Conservation (phyloP, 306 rosid genomes). For the Luffa acutangula region DNA sequence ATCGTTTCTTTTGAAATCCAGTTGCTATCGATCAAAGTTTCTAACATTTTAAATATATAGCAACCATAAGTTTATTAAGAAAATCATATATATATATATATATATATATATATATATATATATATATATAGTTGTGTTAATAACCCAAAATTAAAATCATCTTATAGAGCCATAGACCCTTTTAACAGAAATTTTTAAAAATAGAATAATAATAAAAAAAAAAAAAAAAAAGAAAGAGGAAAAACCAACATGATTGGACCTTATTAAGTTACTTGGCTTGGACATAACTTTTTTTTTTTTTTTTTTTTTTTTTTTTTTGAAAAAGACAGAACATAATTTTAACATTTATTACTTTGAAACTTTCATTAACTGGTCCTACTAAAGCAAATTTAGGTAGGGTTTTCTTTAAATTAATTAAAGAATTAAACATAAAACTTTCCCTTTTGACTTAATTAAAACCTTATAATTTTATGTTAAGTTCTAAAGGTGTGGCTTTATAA, state of each 20-base stretch:
- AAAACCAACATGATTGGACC: not conserved
- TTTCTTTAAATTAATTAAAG: not conserved
- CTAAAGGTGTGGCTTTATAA: not conserved
- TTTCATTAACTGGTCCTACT: not conserved
- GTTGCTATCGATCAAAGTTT: too few species aligned
- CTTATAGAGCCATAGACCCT: too few species aligned
- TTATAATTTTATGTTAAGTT: not conserved
- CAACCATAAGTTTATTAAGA: too few species aligned
- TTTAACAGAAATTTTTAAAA: too few species aligned
- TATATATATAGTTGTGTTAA: not conserved
- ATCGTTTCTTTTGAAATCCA: too few species aligned
- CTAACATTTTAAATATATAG: too few species aligned
- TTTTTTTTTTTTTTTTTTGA: too few species aligned
- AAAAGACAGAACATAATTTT: not conserved
- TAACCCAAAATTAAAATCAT: not conserved
- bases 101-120: too few species aligned
- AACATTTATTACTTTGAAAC: not conserved
- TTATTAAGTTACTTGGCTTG: not conserved
- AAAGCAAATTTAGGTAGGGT: not conserved
- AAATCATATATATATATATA: too few species aligned
- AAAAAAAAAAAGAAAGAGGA: too few species aligned
- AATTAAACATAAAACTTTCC: not conserved
- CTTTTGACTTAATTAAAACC: not conserved
- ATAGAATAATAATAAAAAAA: too few species aligned
- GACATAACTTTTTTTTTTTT: too few species aligned